Conservation (phyloP, 345 rosid genomes). For the Cardamine chenopodiifolia region DNA sequence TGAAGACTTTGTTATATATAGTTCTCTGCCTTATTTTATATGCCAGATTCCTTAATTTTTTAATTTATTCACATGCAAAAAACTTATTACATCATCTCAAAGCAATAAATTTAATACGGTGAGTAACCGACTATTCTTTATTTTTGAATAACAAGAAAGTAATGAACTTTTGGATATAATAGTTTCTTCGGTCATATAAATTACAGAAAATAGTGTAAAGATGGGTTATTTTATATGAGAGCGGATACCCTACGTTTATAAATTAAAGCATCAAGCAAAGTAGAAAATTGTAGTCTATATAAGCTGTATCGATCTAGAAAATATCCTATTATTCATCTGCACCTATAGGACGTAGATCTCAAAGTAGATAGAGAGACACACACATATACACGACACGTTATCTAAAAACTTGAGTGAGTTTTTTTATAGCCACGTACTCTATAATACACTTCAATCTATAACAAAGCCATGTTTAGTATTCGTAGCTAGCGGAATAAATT, state of each 20-base stretch:
- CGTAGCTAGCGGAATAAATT: not conserved
- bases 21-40: constrained; percentile 6
- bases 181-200: no score
- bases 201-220: not conserved
- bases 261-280: not conserved
- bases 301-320: constrained; percentile 4
- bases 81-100: constrained; percentile 37
- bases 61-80: constrained; percentile 15
- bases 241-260: not conserved
- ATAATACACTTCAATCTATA: not conserved
- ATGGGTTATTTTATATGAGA: not conserved
- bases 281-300: not conserved
- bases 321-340: not conserved
- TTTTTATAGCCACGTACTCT: not conserved
- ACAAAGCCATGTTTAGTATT: constrained; percentile 2
- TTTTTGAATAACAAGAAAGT: not conserved
- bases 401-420: not conserved
- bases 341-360: not conserved
- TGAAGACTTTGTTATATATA: constrained; percentile 20
- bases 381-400: not conserved
- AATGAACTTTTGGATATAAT: constrained; percentile 6
- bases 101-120: not conserved
- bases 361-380: not conserved
- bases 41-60: not conserved
- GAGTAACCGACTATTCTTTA: constrained; percentile 15